A percentile compares a stretch with the other conserved stretches of the same genome.
Evolutionary conservation across 192 early-diverging fungal species (phyloP).

Genomic region (Geranomyces michiganensis): DNA sequence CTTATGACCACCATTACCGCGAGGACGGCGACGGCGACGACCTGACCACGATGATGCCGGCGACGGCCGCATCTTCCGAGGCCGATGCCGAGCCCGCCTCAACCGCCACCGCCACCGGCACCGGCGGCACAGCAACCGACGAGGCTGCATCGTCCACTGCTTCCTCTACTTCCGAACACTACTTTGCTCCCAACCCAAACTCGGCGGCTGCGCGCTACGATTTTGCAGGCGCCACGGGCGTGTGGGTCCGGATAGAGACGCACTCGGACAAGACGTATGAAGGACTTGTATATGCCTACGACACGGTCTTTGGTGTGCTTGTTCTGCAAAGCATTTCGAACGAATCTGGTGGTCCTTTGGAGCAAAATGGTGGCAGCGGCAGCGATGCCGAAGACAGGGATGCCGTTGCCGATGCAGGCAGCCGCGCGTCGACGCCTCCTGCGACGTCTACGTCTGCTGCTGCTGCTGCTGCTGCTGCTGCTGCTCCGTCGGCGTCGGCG

Average conservation of each 20-base stretch:
- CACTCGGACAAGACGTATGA: conserved; percentile 21
- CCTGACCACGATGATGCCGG: too few relatives aligned
- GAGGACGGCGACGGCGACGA: too few relatives aligned
- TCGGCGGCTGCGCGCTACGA: neutral
- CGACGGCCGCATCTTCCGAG: too few relatives aligned
- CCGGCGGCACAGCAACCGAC: too few relatives aligned
- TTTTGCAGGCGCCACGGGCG: conserved; percentile 26
- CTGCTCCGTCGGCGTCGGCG: too few relatives aligned
- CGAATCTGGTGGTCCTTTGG: neutral
- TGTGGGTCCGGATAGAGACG: conserved; percentile 30
- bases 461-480: neutral
- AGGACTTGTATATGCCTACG: conserved; percentile 45
- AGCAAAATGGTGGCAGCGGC: neutral
- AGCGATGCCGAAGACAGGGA: neutral
- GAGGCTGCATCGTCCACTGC: too few relatives aligned
- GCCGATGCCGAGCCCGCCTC: too few relatives aligned
- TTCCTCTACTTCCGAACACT: too few relatives aligned
- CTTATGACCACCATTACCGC: too few relatives aligned
- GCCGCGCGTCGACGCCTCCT: conserved; percentile 4
- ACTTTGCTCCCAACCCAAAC: too few relatives aligned
- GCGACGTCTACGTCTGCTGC: neutral
- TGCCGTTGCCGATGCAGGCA: neutral
- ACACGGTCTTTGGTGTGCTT: conserved; percentile 34
- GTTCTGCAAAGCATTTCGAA: conserved; percentile 34
- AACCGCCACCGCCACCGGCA: too few relatives aligned